A percentile compares a stretch with the other conserved stretches of the same genome.
Conservation (phyloP, 192 early-diverging fungal species). For the Paraglomus occultum region DNA sequence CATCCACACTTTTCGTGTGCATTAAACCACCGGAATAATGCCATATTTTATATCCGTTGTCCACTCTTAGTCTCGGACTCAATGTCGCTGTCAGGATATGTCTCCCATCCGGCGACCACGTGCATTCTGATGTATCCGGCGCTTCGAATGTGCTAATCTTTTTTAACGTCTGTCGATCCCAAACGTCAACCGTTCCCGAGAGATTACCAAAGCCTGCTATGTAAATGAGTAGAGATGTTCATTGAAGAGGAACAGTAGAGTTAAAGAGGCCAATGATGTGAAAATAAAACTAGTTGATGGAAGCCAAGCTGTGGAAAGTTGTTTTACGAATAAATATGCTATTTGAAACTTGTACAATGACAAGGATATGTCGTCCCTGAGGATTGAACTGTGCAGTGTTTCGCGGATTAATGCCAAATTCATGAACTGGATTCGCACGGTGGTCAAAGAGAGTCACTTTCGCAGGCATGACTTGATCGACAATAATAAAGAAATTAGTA, state of each 20-base stretch:
- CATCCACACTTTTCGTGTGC: conserved; percentile 71
- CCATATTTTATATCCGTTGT: conserved; percentile 97
- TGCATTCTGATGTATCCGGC: conserved; percentile 78
- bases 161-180: conserved; percentile 85
- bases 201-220: conserved; percentile 97
- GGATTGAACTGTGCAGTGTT: conserved; percentile 90
- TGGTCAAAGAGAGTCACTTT: conserved; percentile 94
- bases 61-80: conserved; percentile 92
- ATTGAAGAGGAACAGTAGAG: background rate
- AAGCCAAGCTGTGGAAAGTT: too few relatives aligned
- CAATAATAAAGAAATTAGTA: background rate
- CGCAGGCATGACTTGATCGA: conserved; percentile 69
- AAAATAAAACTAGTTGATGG: too few relatives aligned
- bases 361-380: conserved; percentile 70
- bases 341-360: background rate
- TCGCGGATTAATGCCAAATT: conserved; percentile 84
- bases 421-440: conserved; percentile 75
- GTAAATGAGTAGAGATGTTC: conserved; percentile 51
- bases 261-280: background rate
- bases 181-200: conserved; percentile 89
- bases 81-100: conserved; percentile 92
- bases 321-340: too few relatives aligned
- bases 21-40: conserved; percentile 89
- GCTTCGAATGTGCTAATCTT: conserved; percentile 81
- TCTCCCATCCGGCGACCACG: conserved; percentile 92